These are phyloP conservation scores for Allium fistulosum DNA, from an alignment of 106 monocot species.

Conservation along the genomic window DNA sequence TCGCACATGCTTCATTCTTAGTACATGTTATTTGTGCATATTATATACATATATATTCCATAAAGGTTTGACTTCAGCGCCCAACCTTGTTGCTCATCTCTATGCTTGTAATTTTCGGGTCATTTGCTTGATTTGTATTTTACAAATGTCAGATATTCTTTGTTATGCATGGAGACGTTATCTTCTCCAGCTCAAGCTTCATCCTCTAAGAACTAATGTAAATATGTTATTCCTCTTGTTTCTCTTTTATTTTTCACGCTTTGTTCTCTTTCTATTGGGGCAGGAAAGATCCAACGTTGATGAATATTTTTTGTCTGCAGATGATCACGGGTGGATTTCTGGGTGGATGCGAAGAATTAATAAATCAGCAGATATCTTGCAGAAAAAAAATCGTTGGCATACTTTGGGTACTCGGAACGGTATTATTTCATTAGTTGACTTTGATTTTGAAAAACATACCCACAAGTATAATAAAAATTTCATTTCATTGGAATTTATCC, in stretches of 20 bases:
- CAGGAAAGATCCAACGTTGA: not conserved
- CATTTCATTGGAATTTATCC: too few relatives aligned
- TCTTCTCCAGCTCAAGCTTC: conserved; percentile 42
- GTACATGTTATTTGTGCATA: too few relatives aligned
- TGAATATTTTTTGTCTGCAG: not conserved
- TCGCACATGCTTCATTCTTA: too few relatives aligned
- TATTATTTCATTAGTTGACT: not conserved
- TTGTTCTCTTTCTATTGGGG: not conserved
- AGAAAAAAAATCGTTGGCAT: not conserved
- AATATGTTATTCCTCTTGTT: not conserved
- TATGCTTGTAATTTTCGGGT: too few relatives aligned
- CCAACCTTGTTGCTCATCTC: too few relatives aligned
- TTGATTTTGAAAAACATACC: too few relatives aligned
- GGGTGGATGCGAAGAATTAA: not conserved
- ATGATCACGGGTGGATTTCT: not conserved
- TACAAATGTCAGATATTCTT: conserved; percentile 50
- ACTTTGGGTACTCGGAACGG: not conserved
- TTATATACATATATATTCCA: too few relatives aligned
- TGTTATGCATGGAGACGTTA: conserved; percentile 48
- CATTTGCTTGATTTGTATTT: too few relatives aligned
- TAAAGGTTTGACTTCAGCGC: too few relatives aligned
- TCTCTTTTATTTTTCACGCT: not conserved
- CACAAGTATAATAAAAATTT: too few relatives aligned
- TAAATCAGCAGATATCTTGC: not conserved
- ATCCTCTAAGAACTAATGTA: conserved; percentile 64